Base-by-base conservation (phyloP, 192 early-diverging fungal genomes). In the Dimargaris xerosporica region DNA sequence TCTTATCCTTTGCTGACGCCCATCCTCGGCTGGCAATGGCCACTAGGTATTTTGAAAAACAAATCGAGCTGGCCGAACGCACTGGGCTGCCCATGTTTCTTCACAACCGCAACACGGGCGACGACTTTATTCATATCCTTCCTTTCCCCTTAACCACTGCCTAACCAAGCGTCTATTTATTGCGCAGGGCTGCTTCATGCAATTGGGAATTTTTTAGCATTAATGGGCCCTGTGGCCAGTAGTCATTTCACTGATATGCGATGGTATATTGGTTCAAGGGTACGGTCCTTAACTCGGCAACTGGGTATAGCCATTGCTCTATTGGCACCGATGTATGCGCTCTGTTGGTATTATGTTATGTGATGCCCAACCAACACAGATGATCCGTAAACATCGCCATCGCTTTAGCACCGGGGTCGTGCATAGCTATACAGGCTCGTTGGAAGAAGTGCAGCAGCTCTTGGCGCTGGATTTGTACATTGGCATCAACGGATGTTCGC, bases 401-500 rank as follows among this genome's bases (percentile, higher is more conserved):
- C 73, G 66, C 41, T 86, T 88, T 46, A 72, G 67, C 7, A 69
- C 66, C 34, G 95, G 91, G 21, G 90, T 94, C 0, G 85, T 94
- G 44, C 95, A 98, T 63, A 94, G 89, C 9, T 94, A 91, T 67
- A 93, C 90, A 12, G 93, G 89, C 17, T 69, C 78, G 0, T 39
- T 80, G 2, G 84, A 80, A 11, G 88, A 90, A 62, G 73, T 82
- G 68, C 68, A 81, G 53, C 59, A 76, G 42, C 68, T 78, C 29
- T 64, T 89, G 34, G 71, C 58, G 42, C 69, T 93, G 44, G 90
- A 78, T 3, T 72, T 95, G 23, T 88, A 84, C 69, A 88, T 98
- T 69, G 93, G 95, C n/a, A 79, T 98, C 67, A 98, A 94, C 65
- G 95, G 95, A 0, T 98, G 95, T 70, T 93, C 90, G 15, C 66